Percentiles rank a stretch among this genome's conserved stretches.
Conservation (phyloP, 129 eudicot species). For the Tagetes erecta region DNA sequence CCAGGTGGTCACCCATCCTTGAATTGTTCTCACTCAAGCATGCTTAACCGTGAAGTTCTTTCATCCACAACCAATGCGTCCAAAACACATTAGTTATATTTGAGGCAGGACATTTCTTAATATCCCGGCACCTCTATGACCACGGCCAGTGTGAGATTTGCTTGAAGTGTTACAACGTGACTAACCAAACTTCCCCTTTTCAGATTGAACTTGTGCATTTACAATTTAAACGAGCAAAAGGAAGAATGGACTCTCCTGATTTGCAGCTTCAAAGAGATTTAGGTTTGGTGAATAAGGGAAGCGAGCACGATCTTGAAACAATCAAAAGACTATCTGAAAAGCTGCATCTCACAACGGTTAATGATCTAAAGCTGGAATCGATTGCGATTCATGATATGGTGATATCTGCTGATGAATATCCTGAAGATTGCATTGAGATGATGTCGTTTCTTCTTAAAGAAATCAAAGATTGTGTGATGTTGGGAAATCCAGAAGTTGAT, state of each 20-base stretch:
- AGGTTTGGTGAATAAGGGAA: slow-evolving; percentile 54
- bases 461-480: slow-evolving; percentile 65
- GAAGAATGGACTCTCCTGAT: slow-evolving; percentile 72
- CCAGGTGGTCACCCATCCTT: no score
- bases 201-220: slow-evolving; percentile 84
- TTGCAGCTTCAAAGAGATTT: slow-evolving; percentile 63
- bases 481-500: slow-evolving; percentile 50
- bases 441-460: slow-evolving; percentile 67
- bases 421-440: slow-evolving; percentile 67
- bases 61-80: no score
- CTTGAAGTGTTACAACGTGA: no score
- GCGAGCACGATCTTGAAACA: slow-evolving; percentile 53
- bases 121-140: no score
- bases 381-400: slow-evolving; percentile 76
- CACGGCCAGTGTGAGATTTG: no score
- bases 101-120: no score
- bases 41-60: no score
- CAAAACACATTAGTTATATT: no score
- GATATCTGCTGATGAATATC: slow-evolving; percentile 51
- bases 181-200: background rate
- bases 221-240: slow-evolving; percentile 85
- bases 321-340: slow-evolving; percentile 73
- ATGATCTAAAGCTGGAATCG: slow-evolving; percentile 76
- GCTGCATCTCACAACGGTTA: slow-evolving; percentile 61
- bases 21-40: no score